Base-by-base conservation (phyloP, 2,329 filamentous ascomycete genomes). In the Aureobasidium zeae region DNA sequence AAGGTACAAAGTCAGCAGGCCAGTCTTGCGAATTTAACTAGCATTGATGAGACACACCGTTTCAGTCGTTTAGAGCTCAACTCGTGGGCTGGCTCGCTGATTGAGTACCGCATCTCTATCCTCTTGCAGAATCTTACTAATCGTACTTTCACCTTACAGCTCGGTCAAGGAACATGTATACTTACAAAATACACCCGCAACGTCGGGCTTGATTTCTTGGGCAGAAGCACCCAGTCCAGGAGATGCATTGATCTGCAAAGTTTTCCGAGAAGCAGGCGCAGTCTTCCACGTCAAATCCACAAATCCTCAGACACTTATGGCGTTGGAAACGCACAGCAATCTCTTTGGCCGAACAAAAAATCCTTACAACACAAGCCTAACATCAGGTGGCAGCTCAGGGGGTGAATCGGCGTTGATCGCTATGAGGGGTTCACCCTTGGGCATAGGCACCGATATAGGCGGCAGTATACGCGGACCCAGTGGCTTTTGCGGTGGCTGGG, bases 401-500 rank as follows among this genome's bases (percentile, higher is more conserved):
- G 72, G 72, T 20, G 73, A 76, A 55, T 71, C 71, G 1, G 69
- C 72, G 0, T 55, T 76, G 1, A 46, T 74, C 9, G 71, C 63
- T 1, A 60, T 74, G 25, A 55, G 66, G 20, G 71, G 71, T 4
- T 70, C 66, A 5, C 62, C 63, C 50, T 57, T 75, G 6, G 72
- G 72, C 2, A 66, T 75, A 33, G 72, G 68, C 2, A 66, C 66
- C 5, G 70, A 73, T 49, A 71, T 73, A 45, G 81, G 83, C 31
- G 83, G 83, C 47, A 84, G 79, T 48, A 74, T 86, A 45, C 78
- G 86, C 28, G 75, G 91, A 26, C 86, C 86, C 0, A 66, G 79
- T 1, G 72, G 73, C 22, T 89, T 83, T 65, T 91, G 85, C 59
- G 85, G 86, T 36, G 66, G 86, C 16, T 94, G 82, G 62, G 86